Evolutionary conservation across 2,329 filamentous ascomycete genomes (phyloP).

Genomic region (Clarireedia paspali): DNA sequence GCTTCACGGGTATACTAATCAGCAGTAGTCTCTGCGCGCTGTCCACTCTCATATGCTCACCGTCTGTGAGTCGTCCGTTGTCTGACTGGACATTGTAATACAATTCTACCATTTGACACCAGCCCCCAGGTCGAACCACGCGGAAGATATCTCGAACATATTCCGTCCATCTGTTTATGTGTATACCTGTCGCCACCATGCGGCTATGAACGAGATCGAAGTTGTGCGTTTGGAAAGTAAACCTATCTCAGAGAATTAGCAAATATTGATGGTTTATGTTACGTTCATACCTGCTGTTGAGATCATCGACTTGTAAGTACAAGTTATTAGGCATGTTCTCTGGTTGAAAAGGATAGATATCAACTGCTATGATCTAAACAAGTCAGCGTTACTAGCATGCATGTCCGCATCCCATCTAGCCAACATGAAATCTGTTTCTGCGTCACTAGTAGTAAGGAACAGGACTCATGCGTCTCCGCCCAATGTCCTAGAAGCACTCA

Average conservation of each 20-base stretch:
- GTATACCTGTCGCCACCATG: slow-evolving; percentile 25
- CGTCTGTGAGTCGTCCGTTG: slow-evolving; percentile 66
- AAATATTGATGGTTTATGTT: background rate
- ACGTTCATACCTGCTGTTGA: slow-evolving; percentile 51
- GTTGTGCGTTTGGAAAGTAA: slow-evolving; percentile 59
- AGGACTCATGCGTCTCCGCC: background rate
- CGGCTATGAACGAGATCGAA: slow-evolving; percentile 75
- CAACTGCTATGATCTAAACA: slow-evolving; percentile 59
- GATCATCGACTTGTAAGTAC: slow-evolving; percentile 54
- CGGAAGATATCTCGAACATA: slow-evolving; percentile 72
- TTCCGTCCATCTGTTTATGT: slow-evolving; percentile 55
- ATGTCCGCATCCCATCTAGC: background rate
- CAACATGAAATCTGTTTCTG: background rate
- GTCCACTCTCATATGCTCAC: slow-evolving; percentile 31
- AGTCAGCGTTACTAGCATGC: background rate
- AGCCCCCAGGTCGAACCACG: slow-evolving; percentile 67
- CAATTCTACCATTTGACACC: slow-evolving; percentile 84
- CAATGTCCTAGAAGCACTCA: background rate
- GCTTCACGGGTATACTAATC: slow-evolving; percentile 31
- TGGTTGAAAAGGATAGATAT: slow-evolving; percentile 63
- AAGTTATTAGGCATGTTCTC: slow-evolving; percentile 59
- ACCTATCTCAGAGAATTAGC: slow-evolving; percentile 33
- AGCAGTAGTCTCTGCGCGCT: background rate
- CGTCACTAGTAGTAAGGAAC: background rate
- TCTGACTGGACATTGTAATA: slow-evolving; percentile 82